Evolutionary conservation across 208 protist genomes (phyloP).

Genomic region (Novymonas esmeraldas): DNA sequence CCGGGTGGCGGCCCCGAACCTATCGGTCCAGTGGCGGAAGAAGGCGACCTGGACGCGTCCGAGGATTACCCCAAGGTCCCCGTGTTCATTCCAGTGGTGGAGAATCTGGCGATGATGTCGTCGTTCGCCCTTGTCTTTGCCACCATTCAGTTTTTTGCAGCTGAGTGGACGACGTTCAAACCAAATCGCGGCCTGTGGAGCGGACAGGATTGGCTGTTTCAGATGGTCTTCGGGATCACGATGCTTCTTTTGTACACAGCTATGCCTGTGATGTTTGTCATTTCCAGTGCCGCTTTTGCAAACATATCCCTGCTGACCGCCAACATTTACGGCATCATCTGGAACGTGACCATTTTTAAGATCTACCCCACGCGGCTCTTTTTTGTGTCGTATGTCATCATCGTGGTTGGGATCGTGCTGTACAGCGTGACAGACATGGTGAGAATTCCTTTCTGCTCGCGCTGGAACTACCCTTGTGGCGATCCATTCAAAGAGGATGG

Average conservation of each 20-base stretch:
- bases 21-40: neutral
- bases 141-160: slow-evolving; percentile 80
- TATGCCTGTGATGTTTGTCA: slow-evolving; percentile 72
- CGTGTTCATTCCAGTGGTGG: slow-evolving; percentile 66
- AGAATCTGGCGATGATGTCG: slow-evolving; percentile 83
- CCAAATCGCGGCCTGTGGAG: slow-evolving; percentile 54
- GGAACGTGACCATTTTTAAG: slow-evolving; percentile 81
- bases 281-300: slow-evolving; percentile 79
- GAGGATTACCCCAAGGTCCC: slow-evolving; percentile 49
- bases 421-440: slow-evolving; percentile 76
- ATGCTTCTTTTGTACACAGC: slow-evolving; percentile 84
- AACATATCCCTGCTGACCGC: slow-evolving; percentile 81
- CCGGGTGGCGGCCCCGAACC: slow-evolving; percentile 1
- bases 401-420: slow-evolving; percentile 64
- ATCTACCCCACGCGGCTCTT: slow-evolving; percentile 75
- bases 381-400: slow-evolving; percentile 75
- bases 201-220: slow-evolving; percentile 67
- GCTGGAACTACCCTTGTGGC: slow-evolving; percentile 70
- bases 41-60: slow-evolving; percentile 9
- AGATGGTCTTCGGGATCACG: slow-evolving; percentile 81
- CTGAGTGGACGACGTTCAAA: slow-evolving; percentile 70
- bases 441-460: slow-evolving; percentile 44
- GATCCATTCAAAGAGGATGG: slow-evolving; percentile 30
- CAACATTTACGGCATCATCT: slow-evolving; percentile 83
- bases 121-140: slow-evolving; percentile 66